Conservation (phyloP, 495 filamentous ascomycete species). For the Schizothecium vesticola region DNA sequence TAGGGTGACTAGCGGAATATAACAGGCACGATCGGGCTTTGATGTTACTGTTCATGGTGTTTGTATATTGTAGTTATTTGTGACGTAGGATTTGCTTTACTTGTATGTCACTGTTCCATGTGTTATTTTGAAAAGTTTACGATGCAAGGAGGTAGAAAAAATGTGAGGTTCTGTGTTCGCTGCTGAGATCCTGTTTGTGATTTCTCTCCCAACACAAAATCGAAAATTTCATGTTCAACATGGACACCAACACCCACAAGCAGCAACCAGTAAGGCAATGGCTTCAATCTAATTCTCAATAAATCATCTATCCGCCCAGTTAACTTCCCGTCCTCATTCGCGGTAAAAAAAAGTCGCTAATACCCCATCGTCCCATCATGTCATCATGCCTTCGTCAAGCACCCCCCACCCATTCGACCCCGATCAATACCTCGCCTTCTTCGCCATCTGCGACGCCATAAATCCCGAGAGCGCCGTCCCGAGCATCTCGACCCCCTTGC, state of each 20-base stretch:
- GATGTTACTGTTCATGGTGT: no score
- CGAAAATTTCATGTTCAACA: background rate
- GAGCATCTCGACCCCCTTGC: conserved; percentile 8
- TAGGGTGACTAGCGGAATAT: no score
- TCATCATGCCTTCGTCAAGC: background rate
- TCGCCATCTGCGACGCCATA: conserved; percentile 14
- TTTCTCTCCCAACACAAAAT: background rate
- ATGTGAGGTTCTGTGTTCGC: background rate
- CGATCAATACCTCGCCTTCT: background rate
- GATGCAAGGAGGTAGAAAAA: background rate
- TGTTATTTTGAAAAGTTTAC: no score
- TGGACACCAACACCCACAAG: background rate
- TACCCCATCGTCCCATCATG: background rate
- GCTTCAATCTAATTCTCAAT: background rate
- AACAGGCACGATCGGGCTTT: no score
- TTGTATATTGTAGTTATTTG: no score
- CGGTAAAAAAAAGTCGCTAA: background rate
- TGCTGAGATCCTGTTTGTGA: background rate
- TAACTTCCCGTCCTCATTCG: no score
- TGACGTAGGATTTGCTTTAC: background rate
- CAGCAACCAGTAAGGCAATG: background rate
- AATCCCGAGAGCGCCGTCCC: conserved; percentile 17
- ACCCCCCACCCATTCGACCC: background rate
- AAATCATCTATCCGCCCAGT: background rate
- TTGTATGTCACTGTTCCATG: no score